Percentiles rank a stretch among this genome's conserved stretches.
Conservation (phyloP, 495 filamentous ascomycete genomes). For the Aspergillus saccharolyticus region DNA sequence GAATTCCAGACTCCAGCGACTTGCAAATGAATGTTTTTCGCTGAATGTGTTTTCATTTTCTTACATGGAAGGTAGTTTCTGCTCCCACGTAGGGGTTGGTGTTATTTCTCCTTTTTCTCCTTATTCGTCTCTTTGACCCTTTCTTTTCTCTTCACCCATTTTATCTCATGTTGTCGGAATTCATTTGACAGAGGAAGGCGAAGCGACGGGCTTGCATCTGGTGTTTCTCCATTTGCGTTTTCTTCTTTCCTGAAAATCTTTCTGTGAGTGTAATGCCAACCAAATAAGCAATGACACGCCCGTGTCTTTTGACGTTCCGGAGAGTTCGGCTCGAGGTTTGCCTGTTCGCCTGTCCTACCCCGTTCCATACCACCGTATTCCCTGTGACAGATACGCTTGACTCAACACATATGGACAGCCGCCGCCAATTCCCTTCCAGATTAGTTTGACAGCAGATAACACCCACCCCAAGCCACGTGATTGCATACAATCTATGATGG, state of each 20-base stretch:
- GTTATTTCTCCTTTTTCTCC: conserved; percentile 18
- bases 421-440: no score
- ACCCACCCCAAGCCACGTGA: no score
- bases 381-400: no score
- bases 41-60: conserved; percentile 18
- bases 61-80: conserved; percentile 25
- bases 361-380: no score
- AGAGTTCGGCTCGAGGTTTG: neutral
- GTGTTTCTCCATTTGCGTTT: conserved; percentile 24
- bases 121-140: conserved; percentile 13
- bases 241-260: conserved; percentile 25
- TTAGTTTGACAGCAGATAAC: no score
- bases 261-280: conserved; percentile 30
- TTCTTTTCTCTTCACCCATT: conserved; percentile 19
- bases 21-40: conserved; percentile 16
- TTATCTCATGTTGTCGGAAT: conserved; percentile 31
- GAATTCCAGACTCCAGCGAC: conserved; percentile 21
- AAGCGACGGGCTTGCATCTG: conserved; percentile 30
- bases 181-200: conserved; percentile 32
- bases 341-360: conserved; percentile 1
- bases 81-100: conserved; percentile 15
- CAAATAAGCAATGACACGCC: conserved; percentile 32
- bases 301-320: conserved; percentile 22
- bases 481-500: no score
- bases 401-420: no score